These are phyloP conservation scores for Trichoderma reesei DNA, from an alignment of 495 filamentous ascomycete genomes.

Conservation along the genomic window DNA sequence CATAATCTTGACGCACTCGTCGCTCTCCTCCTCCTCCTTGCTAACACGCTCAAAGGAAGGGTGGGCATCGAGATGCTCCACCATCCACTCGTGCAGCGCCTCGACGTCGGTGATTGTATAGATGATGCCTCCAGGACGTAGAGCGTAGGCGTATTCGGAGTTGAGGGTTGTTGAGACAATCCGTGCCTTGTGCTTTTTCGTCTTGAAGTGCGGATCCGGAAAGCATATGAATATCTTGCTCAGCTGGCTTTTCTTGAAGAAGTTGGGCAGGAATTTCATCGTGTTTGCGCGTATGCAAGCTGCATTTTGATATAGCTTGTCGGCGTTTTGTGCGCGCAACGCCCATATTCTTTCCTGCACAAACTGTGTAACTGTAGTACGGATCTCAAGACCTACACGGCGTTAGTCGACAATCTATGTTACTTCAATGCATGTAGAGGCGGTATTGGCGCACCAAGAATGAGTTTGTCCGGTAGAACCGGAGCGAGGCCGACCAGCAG, in stretches of 20 bases:
- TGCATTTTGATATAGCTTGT: constrained; percentile 68
- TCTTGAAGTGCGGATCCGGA: constrained; percentile 96
- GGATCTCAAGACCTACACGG: constrained; percentile 68
- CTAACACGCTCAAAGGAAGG: constrained; percentile 55
- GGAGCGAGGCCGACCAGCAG: constrained; percentile 79
- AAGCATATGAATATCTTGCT: constrained; percentile 94
- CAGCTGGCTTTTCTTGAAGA: constrained; percentile 70
- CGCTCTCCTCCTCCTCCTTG: constrained; percentile 56
- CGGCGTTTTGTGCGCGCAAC: constrained; percentile 56
- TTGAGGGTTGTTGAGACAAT: constrained; percentile 84
- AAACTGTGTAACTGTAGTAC: constrained; percentile 77
- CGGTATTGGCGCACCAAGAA: constrained; percentile 50
- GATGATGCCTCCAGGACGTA: constrained; percentile 71
- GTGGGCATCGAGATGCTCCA: constrained; percentile 67
- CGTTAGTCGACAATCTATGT: constrained; percentile 1
- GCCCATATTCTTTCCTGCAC: constrained; percentile 78
- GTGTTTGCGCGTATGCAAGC: constrained; percentile 81
- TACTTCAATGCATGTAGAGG: background rate
- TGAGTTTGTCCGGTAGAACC: constrained; percentile 66
- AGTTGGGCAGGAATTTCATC: constrained; percentile 98
- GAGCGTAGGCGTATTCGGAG: constrained; percentile 85
- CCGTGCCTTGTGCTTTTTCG: constrained; percentile 88
- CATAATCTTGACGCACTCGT: constrained; percentile 76
- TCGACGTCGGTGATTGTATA: constrained; percentile 98
- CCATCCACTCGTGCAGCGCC: constrained; percentile 89